Evolutionary conservation across 345 rosid species (phyloP).

Genomic region (Salix dunnii): DNA sequence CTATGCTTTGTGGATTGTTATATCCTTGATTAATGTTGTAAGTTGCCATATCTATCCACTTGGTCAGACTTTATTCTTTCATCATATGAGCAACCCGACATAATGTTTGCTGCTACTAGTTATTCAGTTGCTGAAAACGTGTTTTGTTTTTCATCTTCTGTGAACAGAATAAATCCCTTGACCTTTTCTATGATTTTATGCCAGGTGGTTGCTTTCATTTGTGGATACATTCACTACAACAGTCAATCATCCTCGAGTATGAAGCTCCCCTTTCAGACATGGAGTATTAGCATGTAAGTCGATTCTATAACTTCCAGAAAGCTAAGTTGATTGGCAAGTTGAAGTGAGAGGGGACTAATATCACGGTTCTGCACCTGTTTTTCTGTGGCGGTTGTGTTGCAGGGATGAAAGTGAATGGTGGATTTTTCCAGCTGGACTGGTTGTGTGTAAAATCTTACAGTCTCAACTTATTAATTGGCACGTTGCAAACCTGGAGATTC

Average conservation of each 20-base stretch:
- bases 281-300: constrained; percentile 98
- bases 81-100: background rate
- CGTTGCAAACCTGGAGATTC: constrained; percentile 94
- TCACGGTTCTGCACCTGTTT: constrained; percentile 7
- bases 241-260: constrained; percentile 61
- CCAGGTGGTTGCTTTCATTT: constrained; percentile 83
- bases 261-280: constrained; percentile 72
- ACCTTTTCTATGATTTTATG: constrained; percentile 7
- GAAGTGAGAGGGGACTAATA: background rate
- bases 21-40: constrained; percentile 85
- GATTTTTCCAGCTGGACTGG: constrained; percentile 92
- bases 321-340: background rate
- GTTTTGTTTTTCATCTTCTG: background rate
- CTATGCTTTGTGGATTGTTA: constrained; percentile 89
- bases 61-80: background rate
- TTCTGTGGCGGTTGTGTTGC: constrained; percentile 26
- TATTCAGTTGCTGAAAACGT: background rate
- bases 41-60: constrained; percentile 29
- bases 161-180: background rate
- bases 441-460: constrained; percentile 79
- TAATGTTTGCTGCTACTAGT: background rate
- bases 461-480: constrained; percentile 95
- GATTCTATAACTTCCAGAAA: background rate
- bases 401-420: constrained; percentile 99
- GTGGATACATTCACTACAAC: constrained; percentile 80